These are phyloP conservation scores for Candida stauntonica DNA, from an alignment of 805 yeast species.

Conservation along the genomic window DNA sequence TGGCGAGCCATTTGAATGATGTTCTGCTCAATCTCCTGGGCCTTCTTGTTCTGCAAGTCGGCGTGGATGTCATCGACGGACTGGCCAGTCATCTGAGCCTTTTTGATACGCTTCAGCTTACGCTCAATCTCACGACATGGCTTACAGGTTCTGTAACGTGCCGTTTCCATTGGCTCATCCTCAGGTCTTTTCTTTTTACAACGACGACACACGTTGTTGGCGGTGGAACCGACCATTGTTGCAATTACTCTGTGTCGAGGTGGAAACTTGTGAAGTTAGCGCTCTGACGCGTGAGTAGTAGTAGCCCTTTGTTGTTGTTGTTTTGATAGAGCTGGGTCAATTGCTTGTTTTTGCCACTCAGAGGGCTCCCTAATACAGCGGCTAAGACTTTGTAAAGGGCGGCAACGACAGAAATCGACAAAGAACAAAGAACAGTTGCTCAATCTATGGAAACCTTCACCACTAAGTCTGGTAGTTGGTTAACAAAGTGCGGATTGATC, in stretches of 20 bases:
- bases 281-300: background rate
- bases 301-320: background rate
- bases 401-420: background rate
- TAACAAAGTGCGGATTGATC: no score
- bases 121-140: constrained; percentile 29
- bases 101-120: constrained; percentile 22
- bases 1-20: constrained; percentile 20
- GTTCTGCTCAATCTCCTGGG: constrained; percentile 18
- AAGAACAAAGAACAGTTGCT: no score
- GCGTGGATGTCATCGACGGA: constrained; percentile 11
- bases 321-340: no score
- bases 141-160: constrained; percentile 29
- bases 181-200: constrained; percentile 29
- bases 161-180: constrained; percentile 28
- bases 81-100: constrained; percentile 18
- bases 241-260: background rate
- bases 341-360: background rate
- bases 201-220: constrained; percentile 25
- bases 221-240: constrained; percentile 10
- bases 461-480: no score
- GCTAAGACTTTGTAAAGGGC: constrained; percentile 2
- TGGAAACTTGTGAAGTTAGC: background rate
- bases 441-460: no score
- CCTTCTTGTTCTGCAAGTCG: constrained; percentile 12
- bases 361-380: background rate